Percentiles rank a stretch among this genome's conserved stretches.
These are phyloP conservation scores for Gossypioides kirkii DNA, from an alignment of 345 rosid genomes.

Conservation along the genomic window DNA sequence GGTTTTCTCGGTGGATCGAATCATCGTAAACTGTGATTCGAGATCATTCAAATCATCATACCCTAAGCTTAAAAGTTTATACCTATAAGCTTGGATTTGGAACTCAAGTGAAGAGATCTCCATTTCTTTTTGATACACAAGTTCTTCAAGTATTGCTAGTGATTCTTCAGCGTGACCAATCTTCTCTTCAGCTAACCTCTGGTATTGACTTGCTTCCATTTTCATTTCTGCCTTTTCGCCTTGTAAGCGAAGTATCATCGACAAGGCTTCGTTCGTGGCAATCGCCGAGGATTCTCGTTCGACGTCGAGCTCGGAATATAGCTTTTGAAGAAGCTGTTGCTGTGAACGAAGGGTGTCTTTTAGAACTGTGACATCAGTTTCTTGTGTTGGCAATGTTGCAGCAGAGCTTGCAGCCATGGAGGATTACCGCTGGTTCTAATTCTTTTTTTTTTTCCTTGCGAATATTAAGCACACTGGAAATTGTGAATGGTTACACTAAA, in stretches of 20 bases:
- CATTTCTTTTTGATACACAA: conserved; percentile 73
- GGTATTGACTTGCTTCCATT: conserved; percentile 89
- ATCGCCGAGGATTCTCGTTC: conserved; percentile 81
- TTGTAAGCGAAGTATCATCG: conserved; percentile 84
- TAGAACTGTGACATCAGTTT: conserved; percentile 33
- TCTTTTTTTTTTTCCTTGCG: no score
- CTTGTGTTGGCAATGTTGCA: conserved; percentile 29
- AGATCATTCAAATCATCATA: conserved; percentile 39
- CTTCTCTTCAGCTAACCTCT: conserved; percentile 78
- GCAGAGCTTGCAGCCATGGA: conserved; percentile 39
- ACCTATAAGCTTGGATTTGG: conserved; percentile 73
- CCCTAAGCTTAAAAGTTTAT: conserved; percentile 65
- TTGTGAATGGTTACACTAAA: background rate
- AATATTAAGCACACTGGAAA: background rate
- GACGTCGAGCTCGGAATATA: conserved; percentile 57
- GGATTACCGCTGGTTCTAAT: background rate
- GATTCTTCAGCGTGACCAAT: conserved; percentile 70
- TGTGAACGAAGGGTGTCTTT: conserved; percentile 62
- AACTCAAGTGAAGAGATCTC: conserved; percentile 79
- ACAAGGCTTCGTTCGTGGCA: conserved; percentile 75
- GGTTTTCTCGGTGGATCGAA: conserved; percentile 27
- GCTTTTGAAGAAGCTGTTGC: conserved; percentile 75
- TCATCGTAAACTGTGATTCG: conserved; percentile 47
- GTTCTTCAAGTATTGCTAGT: conserved; percentile 57
- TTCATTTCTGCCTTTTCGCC: conserved; percentile 65